A percentile compares a stretch with the other conserved stretches of the same genome.
Conservation (phyloP, 2,329 filamentous ascomycete species). For the Nannizziopsis barbatae region DNA sequence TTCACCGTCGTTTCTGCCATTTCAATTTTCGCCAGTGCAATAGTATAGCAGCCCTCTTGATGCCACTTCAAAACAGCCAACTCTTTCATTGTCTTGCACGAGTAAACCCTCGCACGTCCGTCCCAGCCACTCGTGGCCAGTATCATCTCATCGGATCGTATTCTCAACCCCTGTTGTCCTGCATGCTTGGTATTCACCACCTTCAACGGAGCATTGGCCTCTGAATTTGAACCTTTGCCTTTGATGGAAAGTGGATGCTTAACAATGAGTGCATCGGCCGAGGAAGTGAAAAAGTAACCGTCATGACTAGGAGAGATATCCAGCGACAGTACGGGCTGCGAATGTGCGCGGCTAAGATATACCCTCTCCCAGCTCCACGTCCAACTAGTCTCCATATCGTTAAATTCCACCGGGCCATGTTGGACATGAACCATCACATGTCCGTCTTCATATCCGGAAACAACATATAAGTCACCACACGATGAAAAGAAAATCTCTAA, state of each 20-base stretch:
- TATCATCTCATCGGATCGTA: slow-evolving; percentile 70
- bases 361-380: slow-evolving; percentile 41
- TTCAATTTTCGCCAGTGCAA: slow-evolving; percentile 52
- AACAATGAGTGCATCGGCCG: slow-evolving; percentile 67
- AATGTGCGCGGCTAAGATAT: slow-evolving; percentile 59
- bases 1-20: slow-evolving; percentile 8
- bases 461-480: slow-evolving; percentile 45
- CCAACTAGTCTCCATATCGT: slow-evolving; percentile 22
- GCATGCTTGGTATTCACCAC: slow-evolving; percentile 69
- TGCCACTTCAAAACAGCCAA: slow-evolving; percentile 93
- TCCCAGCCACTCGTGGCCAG: slow-evolving; percentile 95
- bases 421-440: slow-evolving; percentile 55
- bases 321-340: slow-evolving; percentile 71
- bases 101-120: slow-evolving; percentile 67
- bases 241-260: slow-evolving; percentile 55
- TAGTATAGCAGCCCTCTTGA: slow-evolving; percentile 70
- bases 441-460: slow-evolving; percentile 79
- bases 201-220: slow-evolving; percentile 43
- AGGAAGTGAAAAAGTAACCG: slow-evolving; percentile 62
- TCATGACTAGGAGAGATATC: slow-evolving; percentile 40
- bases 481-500: slow-evolving; percentile 49
- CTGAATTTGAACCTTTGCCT: slow-evolving; percentile 12
- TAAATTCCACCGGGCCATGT: slow-evolving; percentile 26
- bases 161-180: slow-evolving; percentile 69
- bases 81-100: slow-evolving; percentile 67